Evolutionary conservation across 441 rosid species (phyloP), one percentile per base, ranked within the genome.

Genomic region (Hura crepitans): DNA sequence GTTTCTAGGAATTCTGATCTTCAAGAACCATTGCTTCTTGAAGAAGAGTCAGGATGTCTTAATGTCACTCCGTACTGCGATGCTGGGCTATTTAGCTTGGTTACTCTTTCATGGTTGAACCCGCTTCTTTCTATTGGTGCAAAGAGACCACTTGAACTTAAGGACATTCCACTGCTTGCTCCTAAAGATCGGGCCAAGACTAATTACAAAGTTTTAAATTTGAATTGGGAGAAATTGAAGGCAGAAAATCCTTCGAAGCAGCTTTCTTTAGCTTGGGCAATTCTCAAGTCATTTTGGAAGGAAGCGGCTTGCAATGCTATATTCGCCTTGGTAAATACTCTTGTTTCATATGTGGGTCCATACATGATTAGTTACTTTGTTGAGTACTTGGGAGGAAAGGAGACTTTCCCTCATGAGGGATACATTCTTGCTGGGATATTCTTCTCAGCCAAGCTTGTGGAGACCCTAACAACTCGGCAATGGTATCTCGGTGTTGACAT

Each of bases 401-500:
- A 88, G 89, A 86, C 89, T 63, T 79, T 91, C 77, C 93, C 84
- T 65, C 93, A 92, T 49, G 98, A 96, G 79, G 99, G 99, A 58
- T 95, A 92, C 75, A 78, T 90, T 74, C 97, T 95, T 75, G 98
- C 99, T 4, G 98, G 96, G 66, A 85, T 85, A 68, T 95, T 95
- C 85, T 95, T 95, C 71, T 62, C 82, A 8, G 96, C 99, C 23
- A 95, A 95, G 88, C 95, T 95, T 65, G 79, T 81, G 57, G 99
- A 95, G 89, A 92, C 99, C 28, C 61, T 95, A 62, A 87, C 98
- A 17, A 92, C 96, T 69, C 85, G 99, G 70, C 99, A 95, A 74
- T 95, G 99, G 99, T 95, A 95, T 83, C 93, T 95, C 20, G 99
- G 99, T 62, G 99, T 95, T 60, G 99, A 95, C 81, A 95, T 95